Base-by-base conservation (phyloP, 192 early-diverging fungal species). In the Dimargaris cristalligena region DNA sequence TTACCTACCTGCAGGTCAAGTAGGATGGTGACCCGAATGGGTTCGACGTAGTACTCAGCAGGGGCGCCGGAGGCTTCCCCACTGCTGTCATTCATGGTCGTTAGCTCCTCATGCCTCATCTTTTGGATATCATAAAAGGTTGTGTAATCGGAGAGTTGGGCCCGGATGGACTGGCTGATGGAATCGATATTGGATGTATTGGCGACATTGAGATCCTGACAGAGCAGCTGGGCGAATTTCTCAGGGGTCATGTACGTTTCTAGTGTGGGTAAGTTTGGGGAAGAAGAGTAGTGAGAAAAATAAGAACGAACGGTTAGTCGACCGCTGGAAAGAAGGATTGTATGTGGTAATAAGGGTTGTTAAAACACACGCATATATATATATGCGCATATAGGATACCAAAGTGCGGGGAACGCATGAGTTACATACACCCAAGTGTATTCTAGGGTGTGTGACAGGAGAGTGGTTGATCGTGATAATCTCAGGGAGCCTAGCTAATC, bases 1-100 rank as follows among this genome's bases (percentile, higher is more conserved):
- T 74, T 70, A 31, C 84, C 87, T 2, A 87, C 80, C 60, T 89
- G 78, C 13, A 89, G 31, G 65, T 89, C 85, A 47, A 89, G 66
- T 79, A 85, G 44, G 25, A 62, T 20, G 47, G 35, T 22, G 16
- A 52, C 26, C 52, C 44, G 33, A 16, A 62, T 10, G 18, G 54
- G 71, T 67, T 95, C 54, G 8, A 23, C 16, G 29, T 32, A 56
- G 22, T 50, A n/a, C 6, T 50, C 48, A 8, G 22, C 48, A 25
- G 31, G 49, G 16, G 3, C 34, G 13, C 18, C 20, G 46, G 3
- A 31, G 1, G 6, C 32, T 6, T 6, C 51, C 8, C 28, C 16
- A 14, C 8, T 16, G 8, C 14, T 16, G 6, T 33, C 51, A 29
- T 6, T 29, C 20, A 50, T 58, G 49, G 70, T 79, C 79, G 65